These are phyloP conservation scores for Hysterium pulicare DNA, from an alignment of 2,329 filamentous ascomycete genomes.

Conservation along the genomic window DNA sequence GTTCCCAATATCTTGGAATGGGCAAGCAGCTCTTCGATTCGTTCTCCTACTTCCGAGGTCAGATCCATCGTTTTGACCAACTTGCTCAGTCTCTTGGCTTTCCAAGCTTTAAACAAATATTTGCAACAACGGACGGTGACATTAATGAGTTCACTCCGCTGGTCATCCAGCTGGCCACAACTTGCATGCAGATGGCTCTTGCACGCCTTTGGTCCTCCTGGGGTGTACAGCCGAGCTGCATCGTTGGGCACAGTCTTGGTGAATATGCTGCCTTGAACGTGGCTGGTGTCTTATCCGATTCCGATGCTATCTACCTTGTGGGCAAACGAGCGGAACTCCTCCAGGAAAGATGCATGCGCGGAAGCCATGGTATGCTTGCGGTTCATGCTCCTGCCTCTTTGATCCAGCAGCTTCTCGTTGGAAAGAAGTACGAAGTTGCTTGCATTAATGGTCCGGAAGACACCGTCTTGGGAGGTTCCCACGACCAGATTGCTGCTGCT, in stretches of 20 bases:
- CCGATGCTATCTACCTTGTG: slow-evolving; percentile 8
- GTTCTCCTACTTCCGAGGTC: slow-evolving; percentile 19
- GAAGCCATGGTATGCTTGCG: slow-evolving; percentile 27
- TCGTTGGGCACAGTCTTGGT: slow-evolving; percentile 14
- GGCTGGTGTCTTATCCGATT: slow-evolving; percentile 7
- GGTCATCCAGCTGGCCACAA: slow-evolving; percentile 13
- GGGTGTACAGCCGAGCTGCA: slow-evolving; percentile 7
- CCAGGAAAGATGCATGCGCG: slow-evolving; percentile 4
- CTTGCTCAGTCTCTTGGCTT: not conserved
- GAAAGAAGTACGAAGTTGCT: slow-evolving; percentile 6
- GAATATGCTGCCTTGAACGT: slow-evolving; percentile 12
- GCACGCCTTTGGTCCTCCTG: slow-evolving; percentile 7
- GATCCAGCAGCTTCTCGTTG: not conserved
- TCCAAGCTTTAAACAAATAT: not conserved
- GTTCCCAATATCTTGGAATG: slow-evolving; percentile 10
- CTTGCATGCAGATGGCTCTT: slow-evolving; percentile 9
- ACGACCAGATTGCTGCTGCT: slow-evolving; percentile 30
- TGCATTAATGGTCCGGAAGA: slow-evolving; percentile 36
- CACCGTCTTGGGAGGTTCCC: slow-evolving; percentile 43
- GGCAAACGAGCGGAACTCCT: slow-evolving; percentile 9
- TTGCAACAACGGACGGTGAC: slow-evolving; percentile 3
- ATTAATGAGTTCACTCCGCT: slow-evolving; percentile 16
- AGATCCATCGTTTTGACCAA: slow-evolving; percentile 11
- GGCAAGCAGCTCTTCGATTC: slow-evolving; percentile 11
- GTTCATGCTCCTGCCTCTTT: not conserved